phyloP scores from a whole-genome alignment of 1,139 yeast species.

The Yamadazyma spencermartinsiae region DNA sequence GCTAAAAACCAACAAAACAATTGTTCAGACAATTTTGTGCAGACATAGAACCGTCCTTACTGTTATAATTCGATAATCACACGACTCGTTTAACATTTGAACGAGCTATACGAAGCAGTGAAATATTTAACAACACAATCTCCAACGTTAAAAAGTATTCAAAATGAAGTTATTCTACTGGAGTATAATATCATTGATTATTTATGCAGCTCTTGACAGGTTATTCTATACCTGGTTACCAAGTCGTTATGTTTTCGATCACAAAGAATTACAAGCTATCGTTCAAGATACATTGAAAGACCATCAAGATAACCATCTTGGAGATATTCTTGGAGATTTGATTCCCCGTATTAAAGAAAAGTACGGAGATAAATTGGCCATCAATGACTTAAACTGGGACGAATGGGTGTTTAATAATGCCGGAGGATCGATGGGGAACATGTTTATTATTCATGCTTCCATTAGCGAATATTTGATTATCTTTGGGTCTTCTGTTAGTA shows the following conservation, averaged over 20 bases:
- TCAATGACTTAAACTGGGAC: slow-evolving; percentile 68
- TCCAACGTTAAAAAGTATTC: neutral
- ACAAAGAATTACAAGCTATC: slow-evolving; percentile 44
- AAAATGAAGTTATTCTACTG: slow-evolving; percentile 16
- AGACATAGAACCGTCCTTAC: too few relatives aligned
- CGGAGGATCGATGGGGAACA: slow-evolving; percentile 98
- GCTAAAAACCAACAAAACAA: too few relatives aligned
- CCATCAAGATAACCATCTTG: slow-evolving; percentile 60
- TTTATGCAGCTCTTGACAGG: slow-evolving; percentile 27
- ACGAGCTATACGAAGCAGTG: slow-evolving; percentile 1
- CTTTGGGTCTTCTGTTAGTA: slow-evolving; percentile 87
- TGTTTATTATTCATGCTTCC: slow-evolving; percentile 96
- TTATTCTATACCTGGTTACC: slow-evolving; percentile 71
- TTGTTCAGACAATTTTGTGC: too few relatives aligned
- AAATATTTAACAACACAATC: neutral
- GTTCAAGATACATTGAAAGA: slow-evolving; percentile 52
- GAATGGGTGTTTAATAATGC: slow-evolving; percentile 98
- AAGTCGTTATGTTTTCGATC: slow-evolving; percentile 58
- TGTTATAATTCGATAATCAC: too few relatives aligned
- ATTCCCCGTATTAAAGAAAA: slow-evolving; percentile 57
- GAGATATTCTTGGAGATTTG: slow-evolving; percentile 61
- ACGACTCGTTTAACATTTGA: neutral
- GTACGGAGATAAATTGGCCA: slow-evolving; percentile 54
- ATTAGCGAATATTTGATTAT: slow-evolving; percentile 86
- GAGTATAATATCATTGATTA: neutral